These are phyloP conservation scores for Basidioascus undulatus DNA, from an alignment of 768 basidiomycete species.

Conservation along the genomic window DNA sequence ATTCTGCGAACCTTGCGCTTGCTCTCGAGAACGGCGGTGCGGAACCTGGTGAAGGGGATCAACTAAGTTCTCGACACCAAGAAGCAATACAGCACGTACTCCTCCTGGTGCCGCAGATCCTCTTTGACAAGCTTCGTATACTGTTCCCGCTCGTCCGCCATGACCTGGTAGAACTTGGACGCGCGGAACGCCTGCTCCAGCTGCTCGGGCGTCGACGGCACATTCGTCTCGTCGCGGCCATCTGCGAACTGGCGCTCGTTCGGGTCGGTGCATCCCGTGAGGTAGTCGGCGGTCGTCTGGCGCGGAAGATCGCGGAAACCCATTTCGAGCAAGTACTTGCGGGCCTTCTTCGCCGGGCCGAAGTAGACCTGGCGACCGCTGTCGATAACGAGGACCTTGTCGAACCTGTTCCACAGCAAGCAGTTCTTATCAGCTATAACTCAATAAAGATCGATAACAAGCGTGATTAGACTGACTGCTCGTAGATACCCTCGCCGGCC, in stretches of 20 bases:
- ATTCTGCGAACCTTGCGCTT: slow-evolving; percentile 60
- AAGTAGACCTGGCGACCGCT: slow-evolving; percentile 46
- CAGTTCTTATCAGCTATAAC: too few species aligned
- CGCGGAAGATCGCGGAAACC: slow-evolving; percentile 18
- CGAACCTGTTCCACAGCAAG: too few species aligned
- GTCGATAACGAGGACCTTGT: slow-evolving; percentile 60
- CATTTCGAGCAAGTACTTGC: slow-evolving; percentile 49
- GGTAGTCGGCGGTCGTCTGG: slow-evolving; percentile 22
- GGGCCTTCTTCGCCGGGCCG: slow-evolving; percentile 38
- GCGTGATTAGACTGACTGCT: too few species aligned
- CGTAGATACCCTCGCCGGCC: slow-evolving; percentile 36
- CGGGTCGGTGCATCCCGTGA: slow-evolving; percentile 34
- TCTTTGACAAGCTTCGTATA: slow-evolving; percentile 40
- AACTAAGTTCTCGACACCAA: too few species aligned
- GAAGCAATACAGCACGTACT: too few species aligned
- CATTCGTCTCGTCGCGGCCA: slow-evolving; percentile 32
- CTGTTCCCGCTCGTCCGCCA: slow-evolving; percentile 28
- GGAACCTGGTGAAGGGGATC: too few species aligned
- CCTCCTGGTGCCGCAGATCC: slow-evolving; percentile 27
- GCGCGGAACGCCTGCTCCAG: slow-evolving; percentile 38
- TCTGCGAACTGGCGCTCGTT: slow-evolving; percentile 60
- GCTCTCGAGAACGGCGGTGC: slow-evolving; percentile 43
- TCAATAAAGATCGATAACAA: too few species aligned
- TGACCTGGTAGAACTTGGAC: slow-evolving; percentile 25
- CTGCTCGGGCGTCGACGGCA: slow-evolving; percentile 40